Percentiles rank a stretch among this genome's conserved stretches.
These are phyloP conservation scores for Solanum arcanum DNA, from an alignment of 257 asterid species.

Conservation along the genomic window DNA sequence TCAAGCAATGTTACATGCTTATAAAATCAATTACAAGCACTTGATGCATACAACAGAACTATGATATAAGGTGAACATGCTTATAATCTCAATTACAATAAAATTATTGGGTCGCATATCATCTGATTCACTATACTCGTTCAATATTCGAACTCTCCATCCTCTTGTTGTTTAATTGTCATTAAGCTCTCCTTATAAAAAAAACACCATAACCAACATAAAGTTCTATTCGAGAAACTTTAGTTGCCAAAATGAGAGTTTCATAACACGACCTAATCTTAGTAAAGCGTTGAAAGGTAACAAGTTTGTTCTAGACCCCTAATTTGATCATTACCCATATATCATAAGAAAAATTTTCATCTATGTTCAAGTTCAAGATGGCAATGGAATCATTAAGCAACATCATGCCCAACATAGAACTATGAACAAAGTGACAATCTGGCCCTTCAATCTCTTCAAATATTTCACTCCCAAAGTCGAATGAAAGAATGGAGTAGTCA, in stretches of 20 bases:
- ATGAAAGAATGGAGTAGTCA: neutral
- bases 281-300: neutral
- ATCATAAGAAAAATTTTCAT: neutral
- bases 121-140: neutral
- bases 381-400: neutral
- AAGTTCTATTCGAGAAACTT: no score
- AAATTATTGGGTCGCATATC: neutral
- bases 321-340: neutral
- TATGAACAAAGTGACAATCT: neutral
- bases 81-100: no score
- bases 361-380: neutral
- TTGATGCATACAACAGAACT: neutral
- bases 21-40: neutral
- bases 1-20: neutral
- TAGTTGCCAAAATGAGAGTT: neutral
- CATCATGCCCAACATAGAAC: neutral
- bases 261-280: neutral
- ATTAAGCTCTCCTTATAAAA: neutral
- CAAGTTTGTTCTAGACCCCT: neutral
- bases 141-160: neutral
- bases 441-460: neutral
- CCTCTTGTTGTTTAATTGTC: neutral
- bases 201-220: neutral
- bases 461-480: neutral
- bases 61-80: neutral